A percentile compares a stretch with the other conserved stretches of the same genome.
phyloP scores from a whole-genome alignment of 768 basidiomycete genomes.

The Pholiota molesta region DNA sequence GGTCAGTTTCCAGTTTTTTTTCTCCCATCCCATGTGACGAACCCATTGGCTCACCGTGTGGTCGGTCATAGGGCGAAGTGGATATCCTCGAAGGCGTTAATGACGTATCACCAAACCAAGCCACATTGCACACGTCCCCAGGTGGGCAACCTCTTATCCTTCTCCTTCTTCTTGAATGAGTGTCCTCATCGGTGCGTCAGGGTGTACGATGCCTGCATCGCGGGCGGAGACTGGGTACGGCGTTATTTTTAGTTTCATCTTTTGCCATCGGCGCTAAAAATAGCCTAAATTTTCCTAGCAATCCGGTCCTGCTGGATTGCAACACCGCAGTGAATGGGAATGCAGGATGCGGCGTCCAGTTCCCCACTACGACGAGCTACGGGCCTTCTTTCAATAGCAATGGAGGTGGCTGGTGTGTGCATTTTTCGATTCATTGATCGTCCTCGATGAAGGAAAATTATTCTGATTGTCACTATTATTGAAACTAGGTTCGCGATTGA shows the following conservation, averaged over 20 bases:
- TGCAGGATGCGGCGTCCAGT: conserved; percentile 52
- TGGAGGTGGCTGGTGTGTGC: conserved; percentile 59
- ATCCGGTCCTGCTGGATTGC: conserved; percentile 40
- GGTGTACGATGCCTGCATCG: conserved; percentile 31
- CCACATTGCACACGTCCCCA: conserved; percentile 37
- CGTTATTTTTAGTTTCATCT: background rate
- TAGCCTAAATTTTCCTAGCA: background rate
- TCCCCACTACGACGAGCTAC: conserved; percentile 40
- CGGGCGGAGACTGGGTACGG: conserved; percentile 48
- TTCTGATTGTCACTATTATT: background rate
- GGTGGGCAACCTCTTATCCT: conserved; percentile 33
- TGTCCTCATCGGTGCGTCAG: conserved; percentile 25
- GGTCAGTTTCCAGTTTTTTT: conserved; percentile 19
- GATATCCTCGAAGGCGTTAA: conserved; percentile 43
- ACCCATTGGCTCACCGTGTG: conserved; percentile 25
- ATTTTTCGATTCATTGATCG: background rate
- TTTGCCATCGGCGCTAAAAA: background rate
- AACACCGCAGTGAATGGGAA: conserved; percentile 47
- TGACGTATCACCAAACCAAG: conserved; percentile 32
- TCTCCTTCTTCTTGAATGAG: conserved; percentile 42
- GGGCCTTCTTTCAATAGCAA: conserved; percentile 57
- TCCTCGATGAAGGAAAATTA: background rate
- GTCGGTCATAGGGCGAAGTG: conserved; percentile 33
- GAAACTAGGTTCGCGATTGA: conserved; percentile 61
- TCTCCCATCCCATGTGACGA: background rate